These are phyloP conservation scores for Aspergillus ochraceus DNA, from an alignment of 2,329 filamentous ascomycete species.

Conservation along the genomic window DNA sequence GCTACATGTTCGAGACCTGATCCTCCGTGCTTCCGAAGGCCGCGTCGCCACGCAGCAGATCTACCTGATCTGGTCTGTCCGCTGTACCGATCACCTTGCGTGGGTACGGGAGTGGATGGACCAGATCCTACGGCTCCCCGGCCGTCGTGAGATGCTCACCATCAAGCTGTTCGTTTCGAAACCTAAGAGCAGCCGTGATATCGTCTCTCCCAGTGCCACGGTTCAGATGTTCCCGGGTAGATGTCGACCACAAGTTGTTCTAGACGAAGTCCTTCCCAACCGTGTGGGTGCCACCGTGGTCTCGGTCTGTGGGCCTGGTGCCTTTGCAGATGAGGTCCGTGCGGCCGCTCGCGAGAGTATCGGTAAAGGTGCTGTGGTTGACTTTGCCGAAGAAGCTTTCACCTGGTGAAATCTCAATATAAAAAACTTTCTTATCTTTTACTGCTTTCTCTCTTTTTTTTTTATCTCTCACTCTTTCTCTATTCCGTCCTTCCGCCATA, in stretches of 20 bases:
- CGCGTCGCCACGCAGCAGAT: conserved; percentile 60
- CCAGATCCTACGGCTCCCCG: conserved; percentile 60
- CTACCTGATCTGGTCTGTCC: conserved; percentile 64
- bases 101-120: conserved; percentile 70
- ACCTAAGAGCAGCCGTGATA: conserved; percentile 55
- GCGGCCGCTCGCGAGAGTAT: conserved; percentile 53
- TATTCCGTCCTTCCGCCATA: not conserved
- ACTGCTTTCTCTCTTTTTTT: not conserved
- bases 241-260: conserved; percentile 55
- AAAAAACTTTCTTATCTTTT: not conserved
- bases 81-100: conserved; percentile 59
- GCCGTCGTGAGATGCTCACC: conserved; percentile 58
- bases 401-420: conserved; percentile 52
- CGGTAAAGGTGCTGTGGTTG: conserved; percentile 54
- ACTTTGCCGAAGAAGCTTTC: conserved; percentile 67
- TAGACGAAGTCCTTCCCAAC: conserved; percentile 57
- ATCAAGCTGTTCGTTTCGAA: conserved; percentile 65
- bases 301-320: conserved; percentile 63
- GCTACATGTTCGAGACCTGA: conserved; percentile 59
- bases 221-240: conserved; percentile 64
- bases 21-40: conserved; percentile 52
- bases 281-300: conserved; percentile 61
- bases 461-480: conserved; percentile 1
- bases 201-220: conserved; percentile 56
- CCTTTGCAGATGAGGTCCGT: conserved; percentile 62